Conservation (phyloP, 768 basidiomycete genomes). For the Trametes meyenii region DNA sequence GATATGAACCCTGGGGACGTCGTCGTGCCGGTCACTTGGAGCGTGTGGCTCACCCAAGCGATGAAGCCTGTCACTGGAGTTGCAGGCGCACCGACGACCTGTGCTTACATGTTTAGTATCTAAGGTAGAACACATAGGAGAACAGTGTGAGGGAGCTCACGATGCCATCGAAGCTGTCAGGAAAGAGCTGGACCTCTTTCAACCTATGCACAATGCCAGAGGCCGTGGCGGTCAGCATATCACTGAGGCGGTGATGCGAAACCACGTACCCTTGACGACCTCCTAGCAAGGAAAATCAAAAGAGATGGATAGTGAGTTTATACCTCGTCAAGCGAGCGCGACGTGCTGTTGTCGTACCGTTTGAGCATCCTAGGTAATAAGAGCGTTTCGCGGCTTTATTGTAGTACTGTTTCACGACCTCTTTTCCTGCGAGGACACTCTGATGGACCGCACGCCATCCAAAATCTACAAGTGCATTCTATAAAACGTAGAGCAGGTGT, state of each 20-base stretch:
- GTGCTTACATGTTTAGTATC: no score
- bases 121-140: no score
- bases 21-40: no score
- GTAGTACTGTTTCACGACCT: constrained; percentile 31
- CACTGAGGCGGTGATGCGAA: not conserved
- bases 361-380: constrained; percentile 35
- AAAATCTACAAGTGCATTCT: constrained; percentile 32
- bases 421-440: constrained; percentile 27
- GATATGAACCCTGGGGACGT: no score
- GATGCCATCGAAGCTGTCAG: constrained; percentile 36
- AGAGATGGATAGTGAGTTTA: no score
- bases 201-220: constrained; percentile 15
- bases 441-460: constrained; percentile 31
- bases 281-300: constrained; percentile 2
- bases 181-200: constrained; percentile 28
- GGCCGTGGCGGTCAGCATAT: not conserved
- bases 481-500: not conserved
- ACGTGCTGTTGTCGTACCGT: no score
- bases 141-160: constrained; percentile 18
- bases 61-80: no score
- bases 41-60: no score
- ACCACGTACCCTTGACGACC: constrained; percentile 29
- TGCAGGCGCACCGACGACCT: no score
- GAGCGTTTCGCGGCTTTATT: constrained; percentile 18
- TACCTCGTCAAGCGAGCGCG: no score